Base-by-base conservation (phyloP, 306 rosid species). In the Cucumis hystrix region DNA sequence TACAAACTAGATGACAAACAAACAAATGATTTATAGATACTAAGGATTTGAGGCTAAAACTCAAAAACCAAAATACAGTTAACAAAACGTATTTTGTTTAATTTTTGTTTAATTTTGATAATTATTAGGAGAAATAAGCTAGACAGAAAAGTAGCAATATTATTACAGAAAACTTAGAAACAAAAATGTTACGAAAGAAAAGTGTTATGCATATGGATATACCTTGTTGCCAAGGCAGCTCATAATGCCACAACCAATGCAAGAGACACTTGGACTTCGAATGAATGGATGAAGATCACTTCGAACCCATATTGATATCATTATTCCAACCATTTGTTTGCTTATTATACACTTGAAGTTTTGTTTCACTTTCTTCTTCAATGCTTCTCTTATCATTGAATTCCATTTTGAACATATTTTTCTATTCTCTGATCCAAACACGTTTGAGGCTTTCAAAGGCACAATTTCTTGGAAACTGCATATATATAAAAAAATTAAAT, bases 321-420 rank as follows among this genome's bases (percentile, higher is more conserved):
- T 78, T 57, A 94, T 89, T 56, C 98, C 98, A 79, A 94, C 98
- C 98, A 94, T 94, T 80, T 94, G 96, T 78, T 90, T 94, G 81
- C 98, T 89, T 76, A 88, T 79, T 21, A 94, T 85, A 79, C 97
- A 92, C 71, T 90, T 79, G 64, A 86, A 89, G 10, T 85, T 88
- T 3, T 83, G 83, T 65, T 83, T 30, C 78, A 67, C 49, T 55
- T 75, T 89, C 87, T 70, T 88, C 89, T 89, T 89, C 82, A 94
- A 59, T 17, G 86, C 83, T 78, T 89, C 84, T 80, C 98, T 87
- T 28, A 92, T 90, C 63, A 84, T 58, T 37, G 88, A 84, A 75
- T 91, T 91, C 98, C 98, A 94, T 81, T 85, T 81, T 76, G 21
- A 76, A 8, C 88, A 82, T 55, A 87, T 84, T 78, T 80, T 83